phyloP scores from a whole-genome alignment of 2,329 filamentous ascomycete species.

The Blumeria graminis region DNA sequence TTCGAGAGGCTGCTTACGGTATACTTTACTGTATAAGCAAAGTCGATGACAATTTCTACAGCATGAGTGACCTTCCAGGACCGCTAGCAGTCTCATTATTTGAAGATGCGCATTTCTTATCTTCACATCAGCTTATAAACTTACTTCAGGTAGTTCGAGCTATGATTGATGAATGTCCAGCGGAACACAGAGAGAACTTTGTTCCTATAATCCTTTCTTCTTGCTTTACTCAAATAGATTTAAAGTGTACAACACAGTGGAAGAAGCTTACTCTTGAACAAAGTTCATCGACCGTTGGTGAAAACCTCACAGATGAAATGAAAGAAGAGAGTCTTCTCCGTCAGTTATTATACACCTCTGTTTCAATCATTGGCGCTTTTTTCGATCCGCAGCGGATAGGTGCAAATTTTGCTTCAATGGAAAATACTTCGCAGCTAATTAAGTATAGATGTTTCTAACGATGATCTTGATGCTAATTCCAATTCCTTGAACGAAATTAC shows the following conservation, averaged over 20 bases:
- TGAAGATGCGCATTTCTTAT: constrained; percentile 56
- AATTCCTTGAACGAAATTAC: background rate
- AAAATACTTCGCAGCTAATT: constrained; percentile 10
- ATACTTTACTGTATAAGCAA: constrained; percentile 85
- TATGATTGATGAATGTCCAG: constrained; percentile 77
- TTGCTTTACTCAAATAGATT: constrained; percentile 67
- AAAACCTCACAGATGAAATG: constrained; percentile 85
- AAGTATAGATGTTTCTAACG: constrained; percentile 4
- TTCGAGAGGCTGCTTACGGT: constrained; percentile 82
- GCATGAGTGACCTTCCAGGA: constrained; percentile 58
- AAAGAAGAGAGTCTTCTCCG: constrained; percentile 88
- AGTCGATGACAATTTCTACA: constrained; percentile 72
- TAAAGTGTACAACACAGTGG: constrained; percentile 77
- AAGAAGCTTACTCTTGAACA: constrained; percentile 43
- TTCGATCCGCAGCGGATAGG: constrained; percentile 50
- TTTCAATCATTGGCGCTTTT: constrained; percentile 75
- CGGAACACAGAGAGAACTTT: constrained; percentile 52
- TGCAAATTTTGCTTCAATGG: constrained; percentile 13
- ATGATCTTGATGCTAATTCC: constrained; percentile 3
- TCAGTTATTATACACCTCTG: constrained; percentile 76
- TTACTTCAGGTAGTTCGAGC: constrained; percentile 71
- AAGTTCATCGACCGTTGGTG: constrained; percentile 37
- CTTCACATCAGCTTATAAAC: constrained; percentile 84
- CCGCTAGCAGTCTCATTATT: constrained; percentile 71
- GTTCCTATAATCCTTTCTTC: constrained; percentile 61